These are phyloP conservation scores for Penicillium sp. DNA, from an alignment of 2,329 filamentous ascomycete species.

Conservation along the genomic window DNA sequence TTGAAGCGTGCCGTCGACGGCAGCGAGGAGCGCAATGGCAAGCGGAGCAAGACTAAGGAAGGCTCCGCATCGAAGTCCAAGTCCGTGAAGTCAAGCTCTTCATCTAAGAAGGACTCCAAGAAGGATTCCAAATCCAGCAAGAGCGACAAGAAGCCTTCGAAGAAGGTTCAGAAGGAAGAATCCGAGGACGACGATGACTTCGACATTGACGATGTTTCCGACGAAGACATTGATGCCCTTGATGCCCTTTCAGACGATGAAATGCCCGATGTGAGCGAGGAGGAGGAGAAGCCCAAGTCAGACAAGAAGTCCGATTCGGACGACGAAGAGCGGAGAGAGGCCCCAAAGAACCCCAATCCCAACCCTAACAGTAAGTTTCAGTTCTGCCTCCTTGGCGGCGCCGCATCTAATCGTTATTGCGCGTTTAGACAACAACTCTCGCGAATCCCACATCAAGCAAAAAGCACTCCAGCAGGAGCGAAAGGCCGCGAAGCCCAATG, in stretches of 20 bases:
- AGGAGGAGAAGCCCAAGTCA: slow-evolving; percentile 21
- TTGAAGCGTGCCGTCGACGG: slow-evolving; percentile 43
- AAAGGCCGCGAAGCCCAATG: slow-evolving; percentile 88
- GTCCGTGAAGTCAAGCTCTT: slow-evolving; percentile 23
- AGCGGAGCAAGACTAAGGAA: slow-evolving; percentile 42
- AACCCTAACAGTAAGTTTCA: slow-evolving; percentile 31
- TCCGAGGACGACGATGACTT: slow-evolving; percentile 52
- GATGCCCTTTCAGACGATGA: slow-evolving; percentile 29
- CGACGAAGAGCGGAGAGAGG: slow-evolving; percentile 9
- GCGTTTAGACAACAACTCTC: slow-evolving; percentile 58
- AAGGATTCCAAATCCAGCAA: slow-evolving; percentile 34
- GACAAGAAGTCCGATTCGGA: slow-evolving; percentile 9
- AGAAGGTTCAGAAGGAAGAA: slow-evolving; percentile 39
- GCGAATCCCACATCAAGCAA: slow-evolving; percentile 90
- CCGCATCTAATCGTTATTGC: slow-evolving; percentile 12
- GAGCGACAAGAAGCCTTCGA: slow-evolving; percentile 35
- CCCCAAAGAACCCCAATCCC: slow-evolving; percentile 8
- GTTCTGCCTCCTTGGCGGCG: slow-evolving; percentile 19
- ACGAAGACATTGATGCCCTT: slow-evolving; percentile 35
- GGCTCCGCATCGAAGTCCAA: slow-evolving; percentile 31
- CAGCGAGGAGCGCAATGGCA: slow-evolving; percentile 41
- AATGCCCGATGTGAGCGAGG: slow-evolving; percentile 49
- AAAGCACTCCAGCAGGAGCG: slow-evolving; percentile 84
- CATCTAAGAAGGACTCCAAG: slow-evolving; percentile 22
- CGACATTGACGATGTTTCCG: slow-evolving; percentile 55